phyloP scores from a whole-genome alignment of 2,329 filamentous ascomycete genomes.

The Sordariomycetes sp. region DNA sequence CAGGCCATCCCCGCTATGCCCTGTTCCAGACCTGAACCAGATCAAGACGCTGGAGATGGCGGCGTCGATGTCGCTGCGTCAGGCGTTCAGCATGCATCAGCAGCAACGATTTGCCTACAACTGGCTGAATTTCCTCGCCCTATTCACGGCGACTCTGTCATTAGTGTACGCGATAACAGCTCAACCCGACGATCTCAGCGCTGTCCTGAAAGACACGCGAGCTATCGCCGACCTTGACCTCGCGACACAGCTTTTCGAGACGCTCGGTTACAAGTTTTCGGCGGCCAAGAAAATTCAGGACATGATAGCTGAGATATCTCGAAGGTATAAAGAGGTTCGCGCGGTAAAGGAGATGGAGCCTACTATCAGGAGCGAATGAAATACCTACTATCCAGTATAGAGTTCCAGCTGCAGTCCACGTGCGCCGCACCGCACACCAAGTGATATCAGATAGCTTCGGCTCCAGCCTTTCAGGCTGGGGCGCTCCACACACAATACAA shows the following conservation, averaged over 20 bases:
- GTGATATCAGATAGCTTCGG: too few relatives aligned
- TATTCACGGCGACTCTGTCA: conserved; percentile 30
- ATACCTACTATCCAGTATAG: too few relatives aligned
- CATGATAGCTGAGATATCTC: conserved; percentile 15
- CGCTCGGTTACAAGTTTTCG: conserved; percentile 17
- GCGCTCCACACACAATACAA: too few relatives aligned
- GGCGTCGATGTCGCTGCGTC: conserved; percentile 29
- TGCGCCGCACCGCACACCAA: too few relatives aligned
- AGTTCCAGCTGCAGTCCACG: too few relatives aligned
- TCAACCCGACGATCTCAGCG: conserved; percentile 19
- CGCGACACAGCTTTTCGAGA: conserved; percentile 18
- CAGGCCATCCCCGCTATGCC: conserved; percentile 29
- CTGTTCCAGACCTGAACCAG: conserved; percentile 20
- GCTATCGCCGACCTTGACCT: conserved; percentile 19
- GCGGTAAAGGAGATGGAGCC: background rate
- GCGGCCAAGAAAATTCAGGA: conserved; percentile 16
- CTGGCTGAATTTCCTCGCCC: conserved; percentile 26
- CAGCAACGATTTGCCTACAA: conserved; percentile 29
- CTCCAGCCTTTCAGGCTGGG: too few relatives aligned
- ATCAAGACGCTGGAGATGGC: conserved; percentile 26
- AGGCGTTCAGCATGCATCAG: conserved; percentile 24
- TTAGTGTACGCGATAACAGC: conserved; percentile 30
- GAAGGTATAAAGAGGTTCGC: conserved; percentile 11
- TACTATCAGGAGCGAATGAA: too few relatives aligned
- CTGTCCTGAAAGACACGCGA: conserved; percentile 14